Percentiles rank a stretch among this genome's conserved stretches.
These are phyloP conservation scores for Tetracentron sinense DNA, from an alignment of 164 flowering plant genomes.

Conservation along the genomic window DNA sequence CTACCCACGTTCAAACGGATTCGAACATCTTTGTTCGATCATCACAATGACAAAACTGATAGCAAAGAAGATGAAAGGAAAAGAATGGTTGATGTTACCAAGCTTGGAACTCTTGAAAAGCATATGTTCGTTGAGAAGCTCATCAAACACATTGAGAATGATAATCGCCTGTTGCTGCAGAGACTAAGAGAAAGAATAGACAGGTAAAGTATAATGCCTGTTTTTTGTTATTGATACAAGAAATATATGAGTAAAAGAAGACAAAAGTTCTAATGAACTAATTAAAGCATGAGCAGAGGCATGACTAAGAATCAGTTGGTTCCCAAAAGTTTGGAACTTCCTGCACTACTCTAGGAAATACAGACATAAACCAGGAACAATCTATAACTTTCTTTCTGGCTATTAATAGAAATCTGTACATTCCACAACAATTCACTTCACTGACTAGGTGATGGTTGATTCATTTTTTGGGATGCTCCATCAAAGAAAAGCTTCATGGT, in stretches of 20 bases:
- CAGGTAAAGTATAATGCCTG: constrained; percentile 37
- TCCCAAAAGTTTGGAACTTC: no score
- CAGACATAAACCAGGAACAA: no score
- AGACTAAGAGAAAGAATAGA: constrained; percentile 44
- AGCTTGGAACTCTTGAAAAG: constrained; percentile 37
- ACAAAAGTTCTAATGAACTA: no score
- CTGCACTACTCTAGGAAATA: no score
- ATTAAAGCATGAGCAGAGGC: no score
- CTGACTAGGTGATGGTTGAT: not conserved
- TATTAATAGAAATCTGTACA: no score
- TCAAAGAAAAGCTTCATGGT: not conserved
- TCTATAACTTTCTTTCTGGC: no score
- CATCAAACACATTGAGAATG: constrained; percentile 51
- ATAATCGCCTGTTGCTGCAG: constrained; percentile 45
- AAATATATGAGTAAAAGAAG: not conserved
- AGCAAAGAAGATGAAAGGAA: constrained; percentile 10
- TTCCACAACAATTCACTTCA: not conserved
- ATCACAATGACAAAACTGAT: not conserved
- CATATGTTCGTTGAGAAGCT: constrained; percentile 52
- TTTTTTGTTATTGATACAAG: not conserved
- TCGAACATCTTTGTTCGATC: constrained; percentile 24
- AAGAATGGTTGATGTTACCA: constrained; percentile 29
- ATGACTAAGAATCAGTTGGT: no score
- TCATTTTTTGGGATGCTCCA: not conserved
- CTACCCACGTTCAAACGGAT: constrained; percentile 34